phyloP scores from a whole-genome alignment of 2,329 filamentous ascomycete genomes.

The Gaeumannomyces sp. region DNA sequence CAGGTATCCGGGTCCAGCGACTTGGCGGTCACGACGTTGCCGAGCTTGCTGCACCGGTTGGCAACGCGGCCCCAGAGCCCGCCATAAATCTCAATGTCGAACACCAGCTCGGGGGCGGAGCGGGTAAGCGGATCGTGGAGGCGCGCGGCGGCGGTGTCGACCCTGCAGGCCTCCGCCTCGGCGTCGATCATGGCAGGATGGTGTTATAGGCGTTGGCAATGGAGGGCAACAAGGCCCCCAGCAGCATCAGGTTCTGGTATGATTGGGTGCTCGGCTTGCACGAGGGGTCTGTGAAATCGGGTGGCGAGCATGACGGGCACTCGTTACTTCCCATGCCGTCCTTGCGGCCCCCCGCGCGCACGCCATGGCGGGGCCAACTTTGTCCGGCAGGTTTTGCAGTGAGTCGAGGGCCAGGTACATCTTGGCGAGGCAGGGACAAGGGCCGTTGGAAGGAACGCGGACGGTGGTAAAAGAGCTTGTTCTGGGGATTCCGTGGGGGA shows the following conservation, averaged over 20 bases:
- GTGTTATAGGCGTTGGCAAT: constrained; percentile 51
- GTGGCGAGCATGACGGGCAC: constrained; percentile 43
- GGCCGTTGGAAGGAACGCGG: constrained; percentile 7
- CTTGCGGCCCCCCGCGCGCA: constrained; percentile 41
- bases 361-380: constrained; percentile 40
- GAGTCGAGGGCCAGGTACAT: constrained; percentile 46
- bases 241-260: constrained; percentile 54
- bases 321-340: constrained; percentile 45
- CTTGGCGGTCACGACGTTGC: constrained; percentile 15
- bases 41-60: constrained; percentile 2
- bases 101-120: constrained; percentile 16
- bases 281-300: constrained; percentile 27
- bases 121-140: neutral
- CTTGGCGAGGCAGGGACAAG: constrained; percentile 42
- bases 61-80: constrained; percentile 39
- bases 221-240: constrained; percentile 51
- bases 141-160: constrained; percentile 16
- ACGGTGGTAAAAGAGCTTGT: neutral
- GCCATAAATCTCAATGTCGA: constrained; percentile 41
- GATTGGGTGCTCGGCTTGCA: constrained; percentile 37
- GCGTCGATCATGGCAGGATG: constrained; percentile 49
- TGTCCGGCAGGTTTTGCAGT: constrained; percentile 38
- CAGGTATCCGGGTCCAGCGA: constrained; percentile 47
- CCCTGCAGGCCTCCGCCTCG: constrained; percentile 27
- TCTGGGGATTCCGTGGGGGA: neutral